A percentile compares a stretch with the other conserved stretches of the same genome.
These are phyloP conservation scores for Myxozyma geophila DNA, from an alignment of 805 yeast species.

Conservation along the genomic window DNA sequence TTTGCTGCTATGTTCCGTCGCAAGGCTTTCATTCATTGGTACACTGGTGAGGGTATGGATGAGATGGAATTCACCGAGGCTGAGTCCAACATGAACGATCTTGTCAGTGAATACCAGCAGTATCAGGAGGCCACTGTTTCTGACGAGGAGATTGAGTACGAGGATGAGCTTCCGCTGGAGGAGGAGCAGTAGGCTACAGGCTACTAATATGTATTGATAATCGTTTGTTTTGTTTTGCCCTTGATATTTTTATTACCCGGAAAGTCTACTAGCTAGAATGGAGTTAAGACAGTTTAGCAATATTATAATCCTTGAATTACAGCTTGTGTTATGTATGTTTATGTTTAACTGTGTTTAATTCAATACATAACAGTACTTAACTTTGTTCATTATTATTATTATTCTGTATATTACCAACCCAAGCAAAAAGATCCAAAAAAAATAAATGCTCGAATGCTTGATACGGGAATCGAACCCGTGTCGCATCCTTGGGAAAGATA, in stretches of 20 bases:
- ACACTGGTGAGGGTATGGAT: slow-evolving; percentile 95
- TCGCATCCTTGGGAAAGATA: slow-evolving; percentile 35
- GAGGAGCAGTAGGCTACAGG: slow-evolving; percentile 24
- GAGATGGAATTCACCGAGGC: slow-evolving; percentile 95
- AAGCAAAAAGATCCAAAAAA: neutral
- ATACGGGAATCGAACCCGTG: slow-evolving; percentile 37
- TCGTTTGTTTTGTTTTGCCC: neutral
- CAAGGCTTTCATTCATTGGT: slow-evolving; percentile 96
- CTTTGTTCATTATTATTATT: no score
- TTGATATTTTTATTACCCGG: slow-evolving; percentile 10
- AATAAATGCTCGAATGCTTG: slow-evolving; percentile 16
- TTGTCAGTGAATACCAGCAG: slow-evolving; percentile 90
- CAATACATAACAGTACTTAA: neutral
- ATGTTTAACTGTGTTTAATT: neutral
- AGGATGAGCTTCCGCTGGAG: slow-evolving; percentile 39
- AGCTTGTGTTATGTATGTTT: neutral
- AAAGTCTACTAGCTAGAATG: slow-evolving; percentile 5
- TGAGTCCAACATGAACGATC: slow-evolving; percentile 87
- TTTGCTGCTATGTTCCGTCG: slow-evolving; percentile 92
- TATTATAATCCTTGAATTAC: neutral
- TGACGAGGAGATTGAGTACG: slow-evolving; percentile 75
- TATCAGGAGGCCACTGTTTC: slow-evolving; percentile 86
- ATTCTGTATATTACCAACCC: neutral
- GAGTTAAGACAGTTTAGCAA: neutral
- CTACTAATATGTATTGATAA: slow-evolving; percentile 8